These are phyloP conservation scores for Rhizopus sp. DNA, from an alignment of 371 early-diverging fungal genomes.

Conservation along the genomic window DNA sequence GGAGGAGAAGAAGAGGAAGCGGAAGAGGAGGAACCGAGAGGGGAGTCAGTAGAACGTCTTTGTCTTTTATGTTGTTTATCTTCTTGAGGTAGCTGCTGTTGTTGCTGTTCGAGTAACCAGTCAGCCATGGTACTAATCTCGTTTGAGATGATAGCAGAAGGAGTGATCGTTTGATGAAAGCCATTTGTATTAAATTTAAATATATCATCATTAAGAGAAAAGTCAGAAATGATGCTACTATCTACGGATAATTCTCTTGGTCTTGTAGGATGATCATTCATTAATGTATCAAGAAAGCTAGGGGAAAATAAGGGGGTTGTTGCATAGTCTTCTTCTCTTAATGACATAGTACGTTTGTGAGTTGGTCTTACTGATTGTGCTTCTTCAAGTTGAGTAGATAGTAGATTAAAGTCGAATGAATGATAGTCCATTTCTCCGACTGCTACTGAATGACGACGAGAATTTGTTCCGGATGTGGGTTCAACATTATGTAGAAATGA, in stretches of 20 bases:
- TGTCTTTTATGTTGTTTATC: slow-evolving; percentile 21
- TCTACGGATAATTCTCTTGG: slow-evolving; percentile 1
- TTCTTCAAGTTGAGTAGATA: slow-evolving; percentile 12
- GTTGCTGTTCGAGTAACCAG: slow-evolving; percentile 22
- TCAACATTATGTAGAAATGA: slow-evolving; percentile 3
- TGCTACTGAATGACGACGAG: slow-evolving; percentile 33
- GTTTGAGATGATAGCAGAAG: slow-evolving; percentile 16
- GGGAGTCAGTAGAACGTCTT: slow-evolving; percentile 22
- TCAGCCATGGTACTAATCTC: slow-evolving; percentile 26
- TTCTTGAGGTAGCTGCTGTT: slow-evolving; percentile 2
- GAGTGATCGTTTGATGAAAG: slow-evolving; percentile 6
- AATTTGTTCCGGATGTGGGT: slow-evolving; percentile 13
- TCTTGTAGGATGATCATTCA: neutral
- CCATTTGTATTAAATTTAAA: slow-evolving; percentile 11
- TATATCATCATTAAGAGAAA: slow-evolving; percentile 35
- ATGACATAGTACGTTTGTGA: slow-evolving; percentile 36
- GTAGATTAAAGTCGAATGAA: slow-evolving; percentile 22
- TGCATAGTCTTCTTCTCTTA: slow-evolving; percentile 31
- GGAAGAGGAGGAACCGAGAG: slow-evolving; percentile 22
- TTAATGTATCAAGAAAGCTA: slow-evolving; percentile 53
- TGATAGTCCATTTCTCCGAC: slow-evolving; percentile 31
- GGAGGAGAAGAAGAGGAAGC: slow-evolving; percentile 40
- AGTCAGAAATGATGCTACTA: slow-evolving; percentile 22
- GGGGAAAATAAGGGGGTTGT: slow-evolving; percentile 58
- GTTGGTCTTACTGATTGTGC: slow-evolving; percentile 18